Evolutionary conservation across 176 grass and related monocot species (phyloP).

Genomic region (Carex pumila): DNA sequence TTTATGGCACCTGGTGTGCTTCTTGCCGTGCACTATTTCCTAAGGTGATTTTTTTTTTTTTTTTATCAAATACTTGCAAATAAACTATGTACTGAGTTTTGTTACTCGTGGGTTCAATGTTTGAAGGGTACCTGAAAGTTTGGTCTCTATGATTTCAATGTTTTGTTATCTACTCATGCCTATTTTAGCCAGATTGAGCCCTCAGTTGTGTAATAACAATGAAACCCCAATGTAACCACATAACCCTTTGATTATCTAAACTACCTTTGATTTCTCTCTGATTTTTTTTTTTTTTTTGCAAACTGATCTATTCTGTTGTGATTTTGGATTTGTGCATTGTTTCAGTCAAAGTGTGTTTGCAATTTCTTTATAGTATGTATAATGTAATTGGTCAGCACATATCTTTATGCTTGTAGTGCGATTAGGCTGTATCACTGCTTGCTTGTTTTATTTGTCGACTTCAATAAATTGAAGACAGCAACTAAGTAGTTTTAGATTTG

Average conservation of each 20-base stretch:
- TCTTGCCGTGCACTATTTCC: slow-evolving; percentile 86
- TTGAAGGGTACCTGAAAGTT: background rate
- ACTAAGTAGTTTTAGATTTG: background rate
- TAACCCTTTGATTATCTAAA: background rate
- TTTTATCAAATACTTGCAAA: background rate
- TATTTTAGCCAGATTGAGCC: background rate
- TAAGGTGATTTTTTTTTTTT: slow-evolving; percentile 42
- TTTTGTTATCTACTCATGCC: background rate
- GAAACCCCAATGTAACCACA: background rate
- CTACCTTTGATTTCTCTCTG: background rate
- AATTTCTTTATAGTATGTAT: background rate
- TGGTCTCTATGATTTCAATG: background rate
- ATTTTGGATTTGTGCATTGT: background rate
- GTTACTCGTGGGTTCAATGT: background rate
- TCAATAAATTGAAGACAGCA: background rate
- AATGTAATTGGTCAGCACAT: background rate
- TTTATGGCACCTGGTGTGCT: slow-evolving; percentile 97
- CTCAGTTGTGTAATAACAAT: background rate
- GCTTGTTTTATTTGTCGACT: background rate
- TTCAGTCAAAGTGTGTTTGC: background rate
- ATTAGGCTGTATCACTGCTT: background rate
- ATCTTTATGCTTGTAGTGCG: background rate
- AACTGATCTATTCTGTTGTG: background rate
- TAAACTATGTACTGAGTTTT: background rate
- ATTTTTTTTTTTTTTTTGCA: background rate